Percentiles rank a stretch among this genome's conserved stretches.
Evolutionary conservation across 257 asterid species (phyloP).

Genomic region (Ilex asprella): DNA sequence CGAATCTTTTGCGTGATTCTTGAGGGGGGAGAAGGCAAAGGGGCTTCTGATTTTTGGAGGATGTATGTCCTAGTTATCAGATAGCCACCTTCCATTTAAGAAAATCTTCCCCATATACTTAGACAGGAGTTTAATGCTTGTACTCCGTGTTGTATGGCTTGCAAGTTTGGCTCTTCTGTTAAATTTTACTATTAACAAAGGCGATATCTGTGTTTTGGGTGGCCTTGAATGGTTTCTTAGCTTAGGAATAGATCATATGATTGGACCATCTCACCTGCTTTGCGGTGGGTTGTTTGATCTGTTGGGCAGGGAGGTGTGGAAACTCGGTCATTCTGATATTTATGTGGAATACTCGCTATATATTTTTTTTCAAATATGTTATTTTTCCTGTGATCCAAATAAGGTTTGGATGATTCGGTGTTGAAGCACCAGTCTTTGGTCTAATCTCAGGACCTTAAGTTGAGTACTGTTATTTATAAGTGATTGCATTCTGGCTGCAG

Average conservation of each 20-base stretch:
- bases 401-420: background rate
- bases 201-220: background rate
- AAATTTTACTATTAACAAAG: constrained; percentile 11
- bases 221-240: background rate
- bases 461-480: background rate
- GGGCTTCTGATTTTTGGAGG: background rate
- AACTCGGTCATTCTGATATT: too few species aligned
- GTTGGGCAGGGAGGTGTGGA: background rate
- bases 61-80: background rate
- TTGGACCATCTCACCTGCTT: background rate
- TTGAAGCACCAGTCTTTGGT: background rate
- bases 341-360: too few species aligned
- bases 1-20: background rate
- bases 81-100: background rate
- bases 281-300: background rate
- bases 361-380: background rate
- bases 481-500: constrained; percentile 19
- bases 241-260: background rate
- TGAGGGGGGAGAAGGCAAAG: background rate
- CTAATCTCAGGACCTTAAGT: background rate
- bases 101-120: background rate
- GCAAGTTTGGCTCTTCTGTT: constrained; percentile 19
- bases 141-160: background rate
- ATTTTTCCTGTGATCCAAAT: background rate
- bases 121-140: constrained; percentile 2